Evolutionary conservation across 2,329 filamentous ascomycete genomes (phyloP).

Genomic region (Fusarium succisae): DNA sequence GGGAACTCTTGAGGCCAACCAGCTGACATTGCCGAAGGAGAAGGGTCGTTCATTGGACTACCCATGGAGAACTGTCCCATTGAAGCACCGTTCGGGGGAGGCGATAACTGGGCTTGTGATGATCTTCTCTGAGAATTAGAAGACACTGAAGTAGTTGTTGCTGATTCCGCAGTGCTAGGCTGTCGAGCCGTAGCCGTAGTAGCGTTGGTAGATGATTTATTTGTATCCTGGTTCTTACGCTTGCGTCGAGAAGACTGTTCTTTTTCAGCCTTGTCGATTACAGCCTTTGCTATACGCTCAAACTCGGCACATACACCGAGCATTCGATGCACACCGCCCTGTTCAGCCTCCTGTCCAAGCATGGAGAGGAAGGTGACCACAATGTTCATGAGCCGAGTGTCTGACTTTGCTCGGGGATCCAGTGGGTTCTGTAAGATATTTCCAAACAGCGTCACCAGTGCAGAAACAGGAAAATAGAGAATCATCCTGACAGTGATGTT

Average conservation of each 20-base stretch:
- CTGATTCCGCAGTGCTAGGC: slow-evolving; percentile 8
- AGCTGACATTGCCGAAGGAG: slow-evolving; percentile 55
- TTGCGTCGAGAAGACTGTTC: slow-evolving; percentile 84
- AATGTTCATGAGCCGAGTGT: slow-evolving; percentile 89
- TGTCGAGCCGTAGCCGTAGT: slow-evolving; percentile 24
- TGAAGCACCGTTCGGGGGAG: slow-evolving; percentile 37
- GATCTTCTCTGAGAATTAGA: slow-evolving; percentile 16
- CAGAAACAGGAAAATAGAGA: slow-evolving; percentile 95
- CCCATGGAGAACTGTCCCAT: slow-evolving; percentile 39
- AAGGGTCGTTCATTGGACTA: slow-evolving; percentile 50
- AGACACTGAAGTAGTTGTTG: slow-evolving; percentile 1
- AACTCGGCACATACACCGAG: slow-evolving; percentile 95
- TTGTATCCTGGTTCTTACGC: slow-evolving; percentile 74
- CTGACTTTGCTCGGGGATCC: slow-evolving; percentile 86
- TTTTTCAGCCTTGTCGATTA: slow-evolving; percentile 90
- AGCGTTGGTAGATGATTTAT: slow-evolving; percentile 22
- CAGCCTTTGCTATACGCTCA: slow-evolving; percentile 88
- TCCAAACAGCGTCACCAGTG: slow-evolving; percentile 92
- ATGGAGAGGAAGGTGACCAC: slow-evolving; percentile 93
- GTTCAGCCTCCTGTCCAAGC: slow-evolving; percentile 88
- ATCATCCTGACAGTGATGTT: slow-evolving; percentile 71
- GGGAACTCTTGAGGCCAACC: slow-evolving; percentile 61
- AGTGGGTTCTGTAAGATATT: slow-evolving; percentile 96
- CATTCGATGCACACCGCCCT: slow-evolving; percentile 93
- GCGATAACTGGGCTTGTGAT: slow-evolving; percentile 42